Conservation (phyloP, 495 filamentous ascomycete genomes). For the Podospora pseudoanserina region DNA sequence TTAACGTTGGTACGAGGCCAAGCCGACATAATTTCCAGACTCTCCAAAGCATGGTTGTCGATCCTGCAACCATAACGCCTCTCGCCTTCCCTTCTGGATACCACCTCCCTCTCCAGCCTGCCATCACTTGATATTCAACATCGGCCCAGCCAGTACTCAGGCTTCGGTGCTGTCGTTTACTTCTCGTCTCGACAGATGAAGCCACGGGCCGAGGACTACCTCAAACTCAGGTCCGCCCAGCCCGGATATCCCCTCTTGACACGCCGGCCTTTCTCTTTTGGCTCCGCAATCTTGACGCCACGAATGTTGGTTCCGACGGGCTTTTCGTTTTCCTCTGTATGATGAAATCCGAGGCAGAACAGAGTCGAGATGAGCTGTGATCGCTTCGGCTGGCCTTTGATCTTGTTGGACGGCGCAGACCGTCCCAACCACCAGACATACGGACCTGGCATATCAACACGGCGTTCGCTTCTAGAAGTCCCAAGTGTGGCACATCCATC, state of each 20-base stretch:
- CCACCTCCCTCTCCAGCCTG: not conserved
- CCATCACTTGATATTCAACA: not conserved
- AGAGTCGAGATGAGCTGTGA: not conserved
- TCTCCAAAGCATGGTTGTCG: slow-evolving; percentile 2
- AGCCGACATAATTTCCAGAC: not conserved
- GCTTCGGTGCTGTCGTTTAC: not conserved
- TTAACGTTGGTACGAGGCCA: slow-evolving; percentile 2
- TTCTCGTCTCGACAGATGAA: not conserved
- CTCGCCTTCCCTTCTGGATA: not conserved
- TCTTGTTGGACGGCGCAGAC: not conserved
- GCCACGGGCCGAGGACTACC: not conserved
- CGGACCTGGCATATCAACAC: not conserved
- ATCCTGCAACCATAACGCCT: slow-evolving; percentile 2
- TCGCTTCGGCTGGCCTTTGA: not conserved
- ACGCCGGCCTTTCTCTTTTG: not conserved
- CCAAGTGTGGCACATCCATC: not conserved
- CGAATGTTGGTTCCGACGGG: not conserved
- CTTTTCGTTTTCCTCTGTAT: not conserved
- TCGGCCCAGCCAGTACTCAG: not conserved
- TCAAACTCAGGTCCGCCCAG: not conserved
- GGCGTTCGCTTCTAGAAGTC: not conserved
- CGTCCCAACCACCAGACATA: not conserved
- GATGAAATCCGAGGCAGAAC: not conserved
- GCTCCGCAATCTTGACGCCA: not conserved
- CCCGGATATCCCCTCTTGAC: not conserved